Evolutionary conservation across 106 monocot species (phyloP).

Genomic region (Phalaenopsis equestris): DNA sequence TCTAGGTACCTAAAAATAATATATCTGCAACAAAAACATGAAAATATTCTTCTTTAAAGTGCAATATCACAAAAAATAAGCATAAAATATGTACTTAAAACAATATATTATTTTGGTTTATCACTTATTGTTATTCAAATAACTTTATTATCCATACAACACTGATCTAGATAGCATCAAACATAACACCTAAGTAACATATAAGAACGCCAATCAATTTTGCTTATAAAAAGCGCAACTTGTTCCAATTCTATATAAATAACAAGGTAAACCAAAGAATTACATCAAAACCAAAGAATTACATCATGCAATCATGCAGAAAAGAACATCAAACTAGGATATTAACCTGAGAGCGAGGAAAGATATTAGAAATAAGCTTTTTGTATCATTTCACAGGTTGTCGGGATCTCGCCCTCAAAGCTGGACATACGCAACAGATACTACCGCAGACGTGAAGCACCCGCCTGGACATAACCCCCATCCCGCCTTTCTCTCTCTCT

Average conservation of each 20-base stretch:
- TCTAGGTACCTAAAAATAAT: too few relatives aligned
- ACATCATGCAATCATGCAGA: neutral
- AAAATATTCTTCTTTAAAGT: too few relatives aligned
- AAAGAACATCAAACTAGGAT: neutral
- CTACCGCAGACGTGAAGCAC: slow-evolving; percentile 27
- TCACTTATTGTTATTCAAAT: neutral
- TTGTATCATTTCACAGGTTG: slow-evolving; percentile 35
- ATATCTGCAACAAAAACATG: too few relatives aligned
- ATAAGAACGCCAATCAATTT: neutral
- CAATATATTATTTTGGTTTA: too few relatives aligned
- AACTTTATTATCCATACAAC: slow-evolving; percentile 1
- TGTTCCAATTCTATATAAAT: neutral
- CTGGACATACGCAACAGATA: slow-evolving; percentile 28
- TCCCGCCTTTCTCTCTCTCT: neutral
- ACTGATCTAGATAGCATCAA: neutral
- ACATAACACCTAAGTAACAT: neutral
- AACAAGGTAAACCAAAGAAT: neutral
- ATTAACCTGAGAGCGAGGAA: slow-evolving; percentile 22
- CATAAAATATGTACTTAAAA: too few relatives aligned
- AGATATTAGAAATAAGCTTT: slow-evolving; percentile 22
- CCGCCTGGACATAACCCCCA: slow-evolving; percentile 38
- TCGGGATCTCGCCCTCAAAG: slow-evolving; percentile 22
- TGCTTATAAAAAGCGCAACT: neutral
- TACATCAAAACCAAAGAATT: neutral
- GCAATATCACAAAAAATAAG: too few relatives aligned